These are phyloP conservation scores for Scenedesmus sp. DNA, from an alignment of 163 green algal genomes.

Conservation along the genomic window DNA sequence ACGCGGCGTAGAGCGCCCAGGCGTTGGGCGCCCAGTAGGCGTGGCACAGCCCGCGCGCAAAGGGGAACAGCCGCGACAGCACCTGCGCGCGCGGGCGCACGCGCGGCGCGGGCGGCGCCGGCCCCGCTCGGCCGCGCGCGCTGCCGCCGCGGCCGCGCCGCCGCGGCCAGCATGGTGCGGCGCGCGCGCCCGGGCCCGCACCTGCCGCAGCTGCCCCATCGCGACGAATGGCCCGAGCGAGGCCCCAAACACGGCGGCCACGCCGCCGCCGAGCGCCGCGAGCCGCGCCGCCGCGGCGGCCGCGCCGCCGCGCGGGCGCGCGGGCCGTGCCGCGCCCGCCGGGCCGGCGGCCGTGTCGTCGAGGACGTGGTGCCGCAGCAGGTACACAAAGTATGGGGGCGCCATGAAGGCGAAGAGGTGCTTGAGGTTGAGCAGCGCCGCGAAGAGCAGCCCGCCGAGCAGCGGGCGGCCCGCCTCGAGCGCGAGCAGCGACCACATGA, in stretches of 20 bases:
- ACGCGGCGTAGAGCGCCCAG: conserved; percentile 92
- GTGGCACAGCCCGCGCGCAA: conserved; percentile 89
- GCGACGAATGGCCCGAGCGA: conserved; percentile 82
- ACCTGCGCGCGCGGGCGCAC: conserved; percentile 45
- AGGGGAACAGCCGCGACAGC: conserved; percentile 89
- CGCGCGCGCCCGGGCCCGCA: conserved; percentile 43
- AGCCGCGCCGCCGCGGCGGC: conserved; percentile 34
- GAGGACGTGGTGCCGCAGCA: conserved; percentile 72
- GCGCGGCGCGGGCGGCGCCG: too few species aligned
- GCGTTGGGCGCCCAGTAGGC: conserved; percentile 97
- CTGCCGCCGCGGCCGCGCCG: too few species aligned
- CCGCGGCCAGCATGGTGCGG: too few species aligned
- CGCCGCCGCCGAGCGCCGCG: conserved; percentile 52
- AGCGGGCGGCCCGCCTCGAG: conserved; percentile 59
- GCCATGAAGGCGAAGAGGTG: conserved; percentile 92
- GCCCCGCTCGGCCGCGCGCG: too few species aligned
- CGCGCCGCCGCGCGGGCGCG: conserved; percentile 3
- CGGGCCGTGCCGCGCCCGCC: not conserved
- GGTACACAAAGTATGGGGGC: conserved; percentile 84
- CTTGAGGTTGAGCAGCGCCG: conserved; percentile 92
- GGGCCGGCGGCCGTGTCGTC: too few species aligned
- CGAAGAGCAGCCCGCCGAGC: conserved; percentile 73
- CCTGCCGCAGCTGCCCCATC: conserved; percentile 69
- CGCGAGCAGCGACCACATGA: conserved; percentile 80
- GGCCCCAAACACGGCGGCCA: conserved; percentile 60